Conservation (phyloP, 768 basidiomycete species). For the Hygrophoropsis aurantiaca region DNA sequence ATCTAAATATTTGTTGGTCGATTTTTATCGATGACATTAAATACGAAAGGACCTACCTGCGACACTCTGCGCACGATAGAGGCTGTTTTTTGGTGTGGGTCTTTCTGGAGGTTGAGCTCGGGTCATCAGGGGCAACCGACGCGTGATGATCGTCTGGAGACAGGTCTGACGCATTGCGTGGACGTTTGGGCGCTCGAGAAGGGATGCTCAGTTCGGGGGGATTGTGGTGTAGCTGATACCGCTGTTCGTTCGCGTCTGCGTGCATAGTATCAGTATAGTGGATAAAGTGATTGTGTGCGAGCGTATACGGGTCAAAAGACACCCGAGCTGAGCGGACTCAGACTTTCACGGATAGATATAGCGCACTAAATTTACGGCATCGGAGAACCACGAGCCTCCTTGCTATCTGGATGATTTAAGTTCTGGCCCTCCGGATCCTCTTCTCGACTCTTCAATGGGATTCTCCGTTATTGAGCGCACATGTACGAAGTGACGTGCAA, state of each 20-base stretch:
- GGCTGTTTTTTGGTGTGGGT: slow-evolving; percentile 38
- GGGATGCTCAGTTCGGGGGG: slow-evolving; percentile 12
- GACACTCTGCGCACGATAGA: slow-evolving; percentile 63
- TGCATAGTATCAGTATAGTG: slow-evolving; percentile 26
- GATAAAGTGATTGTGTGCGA: slow-evolving; percentile 16
- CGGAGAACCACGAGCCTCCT: slow-evolving; percentile 11
- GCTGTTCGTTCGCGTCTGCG: slow-evolving; percentile 3
- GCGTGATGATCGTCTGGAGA: slow-evolving; percentile 18
- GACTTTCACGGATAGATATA: slow-evolving; percentile 11
- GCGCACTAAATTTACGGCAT: slow-evolving; percentile 10
- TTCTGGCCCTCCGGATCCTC: slow-evolving; percentile 7
- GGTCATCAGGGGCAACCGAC: slow-evolving; percentile 11
- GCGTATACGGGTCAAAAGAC: slow-evolving; percentile 8
- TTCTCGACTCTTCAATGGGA: slow-evolving; percentile 4
- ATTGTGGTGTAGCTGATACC: slow-evolving; percentile 4
- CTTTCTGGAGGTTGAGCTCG: slow-evolving; percentile 8
- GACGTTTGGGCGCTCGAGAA: slow-evolving; percentile 45
- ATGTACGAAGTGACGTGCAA: background rate
- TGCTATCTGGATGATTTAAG: slow-evolving; percentile 9
- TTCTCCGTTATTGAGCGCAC: slow-evolving; percentile 3
- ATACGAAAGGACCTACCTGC: slow-evolving; percentile 41
- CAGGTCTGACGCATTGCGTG: slow-evolving; percentile 35
- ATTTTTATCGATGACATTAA: background rate
- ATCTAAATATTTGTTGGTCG: slow-evolving; percentile 22
- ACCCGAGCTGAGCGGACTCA: slow-evolving; percentile 16